phyloP scores from a whole-genome alignment of 164 flowering plant species.

The Nymphaea thermarum region DNA sequence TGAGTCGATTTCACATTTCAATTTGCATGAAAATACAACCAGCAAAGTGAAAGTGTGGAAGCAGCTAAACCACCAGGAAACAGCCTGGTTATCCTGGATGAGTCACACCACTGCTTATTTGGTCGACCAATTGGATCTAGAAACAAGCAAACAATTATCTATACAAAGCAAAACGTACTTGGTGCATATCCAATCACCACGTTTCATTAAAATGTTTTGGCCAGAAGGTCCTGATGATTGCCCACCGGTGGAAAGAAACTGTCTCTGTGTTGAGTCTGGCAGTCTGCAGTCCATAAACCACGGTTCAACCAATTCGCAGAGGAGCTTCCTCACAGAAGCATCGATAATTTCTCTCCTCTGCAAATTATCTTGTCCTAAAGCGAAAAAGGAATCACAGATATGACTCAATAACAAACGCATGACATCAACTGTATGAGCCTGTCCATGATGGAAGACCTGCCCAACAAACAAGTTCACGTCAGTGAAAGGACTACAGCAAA shows the following conservation, averaged over 20 bases:
- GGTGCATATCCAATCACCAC: conserved; percentile 84
- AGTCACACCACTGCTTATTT: no score
- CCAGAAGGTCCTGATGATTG: conserved; percentile 26
- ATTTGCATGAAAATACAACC: no score
- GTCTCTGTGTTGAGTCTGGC: conserved; percentile 22
- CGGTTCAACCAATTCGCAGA: conserved; percentile 39
- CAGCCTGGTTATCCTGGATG: no score
- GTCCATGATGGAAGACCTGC: conserved; percentile 38
- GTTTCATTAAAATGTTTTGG: conserved; percentile 59
- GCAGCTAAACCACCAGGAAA: no score
- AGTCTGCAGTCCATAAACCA: conserved; percentile 10
- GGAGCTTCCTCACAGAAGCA: conserved; percentile 57
- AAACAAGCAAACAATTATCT: neutral
- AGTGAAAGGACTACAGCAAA: neutral
- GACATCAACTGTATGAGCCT: conserved; percentile 47
- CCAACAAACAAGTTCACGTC: no score
- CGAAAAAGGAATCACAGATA: conserved; percentile 26
- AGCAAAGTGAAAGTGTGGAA: no score
- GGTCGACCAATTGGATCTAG: no score
- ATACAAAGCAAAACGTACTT: conserved; percentile 29
- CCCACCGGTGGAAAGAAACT: conserved; percentile 27
- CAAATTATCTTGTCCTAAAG: conserved; percentile 18
- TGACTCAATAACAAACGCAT: conserved; percentile 71
- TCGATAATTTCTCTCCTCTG: conserved; percentile 37
- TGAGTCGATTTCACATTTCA: no score